phyloP scores from a whole-genome alignment of 2,329 filamentous ascomycete species.

The Diplodia sapinea region DNA sequence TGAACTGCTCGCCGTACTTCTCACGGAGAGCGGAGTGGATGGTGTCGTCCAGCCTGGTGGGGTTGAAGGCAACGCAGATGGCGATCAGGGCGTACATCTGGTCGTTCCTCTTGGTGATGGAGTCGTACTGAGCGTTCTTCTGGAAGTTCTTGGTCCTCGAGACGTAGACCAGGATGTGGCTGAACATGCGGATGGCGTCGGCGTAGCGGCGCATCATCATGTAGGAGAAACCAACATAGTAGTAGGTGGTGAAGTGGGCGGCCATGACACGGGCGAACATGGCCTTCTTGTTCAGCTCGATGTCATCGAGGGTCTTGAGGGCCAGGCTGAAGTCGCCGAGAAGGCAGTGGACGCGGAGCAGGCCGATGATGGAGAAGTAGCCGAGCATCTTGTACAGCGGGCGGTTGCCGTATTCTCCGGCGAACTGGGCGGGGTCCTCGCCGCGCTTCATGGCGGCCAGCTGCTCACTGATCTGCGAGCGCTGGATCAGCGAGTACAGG shows the following conservation, averaged over 20 bases:
- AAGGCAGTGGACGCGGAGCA: slow-evolving; percentile 93
- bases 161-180: slow-evolving; percentile 98
- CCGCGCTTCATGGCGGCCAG: slow-evolving; percentile 91
- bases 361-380: slow-evolving; percentile 98
- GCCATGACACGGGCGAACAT: slow-evolving; percentile 99
- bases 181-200: slow-evolving; percentile 99
- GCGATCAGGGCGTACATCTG: slow-evolving; percentile 99
- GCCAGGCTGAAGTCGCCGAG: slow-evolving; percentile 97
- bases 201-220: slow-evolving; percentile 99
- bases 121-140: slow-evolving; percentile 98
- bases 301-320: slow-evolving; percentile 98
- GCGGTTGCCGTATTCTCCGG: slow-evolving; percentile 92
- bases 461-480: slow-evolving; percentile 98
- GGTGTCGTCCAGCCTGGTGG: slow-evolving; percentile 95
- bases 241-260: slow-evolving; percentile 99
- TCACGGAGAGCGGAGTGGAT: slow-evolving; percentile 97
- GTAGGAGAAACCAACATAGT: slow-evolving; percentile 99
- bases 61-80: slow-evolving; percentile 98
- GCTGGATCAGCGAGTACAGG: slow-evolving; percentile 97
- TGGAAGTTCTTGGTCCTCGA: slow-evolving; percentile 99
- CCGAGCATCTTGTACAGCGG: slow-evolving; percentile 97
- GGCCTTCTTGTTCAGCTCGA: slow-evolving; percentile 99
- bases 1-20: slow-evolving; percentile 99
- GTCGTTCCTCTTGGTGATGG: slow-evolving; percentile 99
- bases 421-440: slow-evolving; percentile 85